Evolutionary conservation across 768 basidiomycete genomes (phyloP).

Genomic region (Ramaria sp.): DNA sequence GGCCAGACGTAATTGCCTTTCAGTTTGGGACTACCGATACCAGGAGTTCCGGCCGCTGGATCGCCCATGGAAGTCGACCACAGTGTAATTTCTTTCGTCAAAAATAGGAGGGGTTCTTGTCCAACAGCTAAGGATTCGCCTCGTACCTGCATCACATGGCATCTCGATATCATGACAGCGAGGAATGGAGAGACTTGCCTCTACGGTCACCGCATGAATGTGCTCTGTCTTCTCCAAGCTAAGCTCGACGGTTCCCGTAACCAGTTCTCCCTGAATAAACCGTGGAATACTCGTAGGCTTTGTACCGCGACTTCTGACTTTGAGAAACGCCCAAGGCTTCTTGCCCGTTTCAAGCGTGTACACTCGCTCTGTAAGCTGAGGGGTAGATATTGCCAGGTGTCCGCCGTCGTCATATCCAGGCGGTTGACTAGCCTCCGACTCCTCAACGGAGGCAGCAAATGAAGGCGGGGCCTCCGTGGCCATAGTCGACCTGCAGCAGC

Average conservation of each 20-base stretch:
- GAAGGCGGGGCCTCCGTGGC: neutral
- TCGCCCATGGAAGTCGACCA: conserved; percentile 2
- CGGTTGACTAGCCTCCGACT: neutral
- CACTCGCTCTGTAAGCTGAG: conserved; percentile 21
- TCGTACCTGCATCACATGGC: conserved; percentile 24
- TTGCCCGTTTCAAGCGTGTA: conserved; percentile 33
- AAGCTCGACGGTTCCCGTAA: conserved; percentile 41
- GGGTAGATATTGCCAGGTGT: neutral
- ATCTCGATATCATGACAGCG: neutral
- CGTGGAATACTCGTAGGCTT: conserved; percentile 29
- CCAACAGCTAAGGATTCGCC: conserved; percentile 43
- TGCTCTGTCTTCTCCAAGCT: conserved; percentile 39
- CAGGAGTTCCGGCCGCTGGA: conserved; percentile 9
- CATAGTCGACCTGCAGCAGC: neutral
- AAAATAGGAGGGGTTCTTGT: conserved; percentile 41
- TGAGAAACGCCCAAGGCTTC: conserved; percentile 39
- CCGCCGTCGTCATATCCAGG: neutral
- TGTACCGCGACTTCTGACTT: conserved; percentile 32
- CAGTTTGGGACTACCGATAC: conserved; percentile 24
- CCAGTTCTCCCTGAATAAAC: conserved; percentile 36
- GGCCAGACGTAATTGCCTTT: conserved; percentile 38
- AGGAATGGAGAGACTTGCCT: conserved; percentile 23
- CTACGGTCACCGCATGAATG: conserved; percentile 36
- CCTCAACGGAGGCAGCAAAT: neutral
- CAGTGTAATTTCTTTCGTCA: conserved; percentile 14